Percentiles rank a stretch among this genome's conserved stretches.
phyloP scores from a whole-genome alignment of 768 basidiomycete genomes.

The Mycena rosella region DNA sequence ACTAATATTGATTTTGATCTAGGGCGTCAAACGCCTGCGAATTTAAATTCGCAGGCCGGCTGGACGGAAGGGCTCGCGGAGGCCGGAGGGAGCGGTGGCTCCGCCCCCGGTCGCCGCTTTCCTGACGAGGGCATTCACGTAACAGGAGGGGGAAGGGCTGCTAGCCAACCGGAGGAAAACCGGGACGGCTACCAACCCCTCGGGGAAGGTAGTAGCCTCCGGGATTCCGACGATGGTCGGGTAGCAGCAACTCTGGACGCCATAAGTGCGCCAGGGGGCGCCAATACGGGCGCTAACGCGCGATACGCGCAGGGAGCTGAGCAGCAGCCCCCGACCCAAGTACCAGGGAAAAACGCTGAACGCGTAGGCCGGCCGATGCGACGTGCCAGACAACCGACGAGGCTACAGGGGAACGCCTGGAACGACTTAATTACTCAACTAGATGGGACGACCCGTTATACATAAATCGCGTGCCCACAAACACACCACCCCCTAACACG shows the following conservation, averaged over 20 bases:
- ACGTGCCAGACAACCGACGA: too few species aligned
- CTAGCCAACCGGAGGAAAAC: not conserved
- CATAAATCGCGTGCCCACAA: too few species aligned
- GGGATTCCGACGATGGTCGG: not conserved
- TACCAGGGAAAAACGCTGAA: too few species aligned
- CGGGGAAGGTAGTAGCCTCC: not conserved
- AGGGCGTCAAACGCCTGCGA: not conserved
- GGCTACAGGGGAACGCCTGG: too few species aligned
- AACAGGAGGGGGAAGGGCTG: slow-evolving; percentile 2
- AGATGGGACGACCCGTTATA: too few species aligned
- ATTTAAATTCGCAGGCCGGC: too few species aligned
- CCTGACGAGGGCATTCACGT: not conserved
- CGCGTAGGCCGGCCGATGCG: too few species aligned
- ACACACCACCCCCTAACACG: too few species aligned
- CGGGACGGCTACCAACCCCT: slow-evolving; percentile 10
- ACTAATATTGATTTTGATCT: not conserved
- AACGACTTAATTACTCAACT: too few species aligned
- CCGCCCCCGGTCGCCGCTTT: not conserved
- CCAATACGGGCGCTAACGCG: not conserved
- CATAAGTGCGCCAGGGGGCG: slow-evolving; percentile 3
- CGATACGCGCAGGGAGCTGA: not conserved
- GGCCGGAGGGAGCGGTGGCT: not conserved
- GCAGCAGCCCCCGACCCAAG: too few species aligned
- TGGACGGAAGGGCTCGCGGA: not conserved
- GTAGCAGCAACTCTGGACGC: slow-evolving; percentile 9